These are phyloP conservation scores for Hylodesmum podocarpum DNA, from an alignment of 306 rosid species.

Conservation along the genomic window DNA sequence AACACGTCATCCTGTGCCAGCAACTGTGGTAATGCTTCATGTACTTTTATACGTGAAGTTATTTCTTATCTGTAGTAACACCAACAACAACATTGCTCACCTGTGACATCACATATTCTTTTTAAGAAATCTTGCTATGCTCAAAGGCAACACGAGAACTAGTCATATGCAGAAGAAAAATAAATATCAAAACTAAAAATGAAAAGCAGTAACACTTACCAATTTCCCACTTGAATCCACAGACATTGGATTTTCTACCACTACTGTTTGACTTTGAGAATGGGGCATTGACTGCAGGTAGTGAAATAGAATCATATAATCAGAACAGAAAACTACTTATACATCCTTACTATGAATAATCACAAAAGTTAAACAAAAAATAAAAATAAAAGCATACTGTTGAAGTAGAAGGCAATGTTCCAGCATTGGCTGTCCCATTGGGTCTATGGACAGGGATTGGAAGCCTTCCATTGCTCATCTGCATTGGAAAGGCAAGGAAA, in stretches of 20 bases:
- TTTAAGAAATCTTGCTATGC: slow-evolving; percentile 7
- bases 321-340: slow-evolving; percentile 7
- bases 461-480: slow-evolving; percentile 74
- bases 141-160: not conserved
- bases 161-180: slow-evolving; percentile 11
- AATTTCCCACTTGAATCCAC: slow-evolving; percentile 91
- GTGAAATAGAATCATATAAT: slow-evolving; percentile 22
- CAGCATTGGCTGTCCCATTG: slow-evolving; percentile 65
- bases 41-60: slow-evolving; percentile 14
- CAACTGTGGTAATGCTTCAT: slow-evolving; percentile 31
- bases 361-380: not conserved
- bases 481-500: slow-evolving; percentile 19
- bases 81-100: slow-evolving; percentile 99
- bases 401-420: slow-evolving; percentile 68
- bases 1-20: slow-evolving; percentile 18
- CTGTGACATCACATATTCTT: slow-evolving; percentile 47
- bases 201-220: slow-evolving; percentile 48
- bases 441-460: slow-evolving; percentile 81
- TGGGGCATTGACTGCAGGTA: slow-evolving; percentile 53
- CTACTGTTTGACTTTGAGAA: slow-evolving; percentile 87
- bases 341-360: not conserved
- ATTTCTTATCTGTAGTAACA: slow-evolving; percentile 85
- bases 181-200: not conserved
- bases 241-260: slow-evolving; percentile 97
- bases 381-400: slow-evolving; percentile 52